phyloP scores from a whole-genome alignment of 192 early-diverging fungal species.

The Piromyces sp. region DNA sequence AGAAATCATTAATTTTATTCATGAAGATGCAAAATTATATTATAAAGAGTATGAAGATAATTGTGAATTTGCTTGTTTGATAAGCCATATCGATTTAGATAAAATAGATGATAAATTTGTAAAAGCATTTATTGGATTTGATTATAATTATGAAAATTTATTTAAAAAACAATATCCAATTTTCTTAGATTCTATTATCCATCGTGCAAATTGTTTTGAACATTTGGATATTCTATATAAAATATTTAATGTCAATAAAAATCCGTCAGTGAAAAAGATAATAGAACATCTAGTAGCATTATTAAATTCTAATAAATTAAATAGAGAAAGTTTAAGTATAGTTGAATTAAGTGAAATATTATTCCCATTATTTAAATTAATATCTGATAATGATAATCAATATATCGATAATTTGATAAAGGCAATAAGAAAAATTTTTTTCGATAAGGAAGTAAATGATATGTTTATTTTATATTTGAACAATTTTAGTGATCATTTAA shows the following conservation, averaged over 20 bases:
- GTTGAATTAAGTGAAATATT: not conserved
- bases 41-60: not conserved
- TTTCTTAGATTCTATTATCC: not conserved
- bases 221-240: not conserved
- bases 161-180: not conserved
- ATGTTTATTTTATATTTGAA: not conserved
- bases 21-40: not conserved
- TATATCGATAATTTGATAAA: not conserved
- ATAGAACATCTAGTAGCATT: not conserved
- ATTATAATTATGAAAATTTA: not conserved
- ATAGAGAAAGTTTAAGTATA: not conserved
- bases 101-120: not conserved
- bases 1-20: not conserved
- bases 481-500: not conserved
- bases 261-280: not conserved
- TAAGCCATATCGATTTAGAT: not conserved
- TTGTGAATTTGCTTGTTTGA: not conserved
- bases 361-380: not conserved
- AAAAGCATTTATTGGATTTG: not conserved
- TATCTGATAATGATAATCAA: not conserved
- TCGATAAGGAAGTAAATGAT: not conserved
- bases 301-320: not conserved
- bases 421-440: not conserved
- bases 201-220: not conserved
- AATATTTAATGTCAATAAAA: not conserved